These are phyloP conservation scores for Tetraselmis chui DNA, from an alignment of 139 green algal species.

Conservation along the genomic window DNA sequence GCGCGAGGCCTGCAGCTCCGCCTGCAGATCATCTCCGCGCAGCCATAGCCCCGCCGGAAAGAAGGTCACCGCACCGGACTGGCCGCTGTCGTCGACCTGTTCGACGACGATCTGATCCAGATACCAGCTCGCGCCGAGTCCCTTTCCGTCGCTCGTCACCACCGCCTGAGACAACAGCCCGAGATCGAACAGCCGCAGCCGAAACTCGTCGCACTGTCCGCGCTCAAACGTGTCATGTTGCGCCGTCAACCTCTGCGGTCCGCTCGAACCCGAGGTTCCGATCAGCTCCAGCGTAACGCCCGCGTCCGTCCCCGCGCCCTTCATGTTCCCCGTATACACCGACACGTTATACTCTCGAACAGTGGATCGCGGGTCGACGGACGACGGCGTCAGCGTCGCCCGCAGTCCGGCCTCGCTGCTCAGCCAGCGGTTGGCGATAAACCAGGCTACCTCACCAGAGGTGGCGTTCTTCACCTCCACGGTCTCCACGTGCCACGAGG, in stretches of 20 bases:
- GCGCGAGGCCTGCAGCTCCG: background rate
- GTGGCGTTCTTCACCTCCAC: conserved; percentile 33
- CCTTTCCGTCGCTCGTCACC: background rate
- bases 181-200: background rate
- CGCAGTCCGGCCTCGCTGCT: background rate
- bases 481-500: conserved; percentile 19
- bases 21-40: background rate
- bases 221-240: background rate
- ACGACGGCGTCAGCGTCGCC: background rate
- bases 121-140: background rate
- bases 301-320: conserved; percentile 16
- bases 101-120: background rate
- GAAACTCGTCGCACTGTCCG: background rate
- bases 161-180: background rate
- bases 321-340: conserved; percentile 11
- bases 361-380: background rate
- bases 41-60: background rate
- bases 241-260: background rate
- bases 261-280: background rate
- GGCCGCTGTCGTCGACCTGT: background rate
- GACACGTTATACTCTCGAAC: conserved; percentile 13
- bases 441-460: conserved; percentile 23
- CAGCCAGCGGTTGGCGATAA: conserved; percentile 3
- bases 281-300: background rate
- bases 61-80: background rate